phyloP scores from a whole-genome alignment of 2,329 filamentous ascomycete genomes.

The Colletotrichum plurivorum region DNA sequence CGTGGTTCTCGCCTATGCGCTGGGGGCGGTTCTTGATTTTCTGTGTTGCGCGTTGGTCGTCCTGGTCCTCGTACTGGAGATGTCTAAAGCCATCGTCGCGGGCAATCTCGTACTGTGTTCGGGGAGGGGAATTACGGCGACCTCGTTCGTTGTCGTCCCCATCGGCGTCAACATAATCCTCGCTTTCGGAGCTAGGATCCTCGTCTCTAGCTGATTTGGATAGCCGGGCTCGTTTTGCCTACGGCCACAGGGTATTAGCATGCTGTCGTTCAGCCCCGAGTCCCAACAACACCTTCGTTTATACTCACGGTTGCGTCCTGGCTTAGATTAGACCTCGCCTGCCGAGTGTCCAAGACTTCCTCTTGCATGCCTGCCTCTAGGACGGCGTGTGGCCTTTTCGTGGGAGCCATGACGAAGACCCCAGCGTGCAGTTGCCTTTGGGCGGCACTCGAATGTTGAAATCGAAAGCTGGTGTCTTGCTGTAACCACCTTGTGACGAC shows the following conservation, averaged over 20 bases:
- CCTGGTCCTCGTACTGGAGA: slow-evolving; percentile 67
- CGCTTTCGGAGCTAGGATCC: slow-evolving; percentile 41
- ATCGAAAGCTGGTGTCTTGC: too few relatives aligned
- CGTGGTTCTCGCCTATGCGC: slow-evolving; percentile 75
- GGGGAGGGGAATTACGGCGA: slow-evolving; percentile 55
- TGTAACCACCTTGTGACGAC: too few relatives aligned
- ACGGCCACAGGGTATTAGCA: not conserved
- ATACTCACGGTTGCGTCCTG: slow-evolving; percentile 55
- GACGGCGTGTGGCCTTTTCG: slow-evolving; percentile 60
- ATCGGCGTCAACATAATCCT: slow-evolving; percentile 48
- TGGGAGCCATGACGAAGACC: slow-evolving; percentile 43
- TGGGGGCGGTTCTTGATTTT: slow-evolving; percentile 67
- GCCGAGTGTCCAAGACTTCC: slow-evolving; percentile 53
- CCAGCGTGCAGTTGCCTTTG: too few relatives aligned
- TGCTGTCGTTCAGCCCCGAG: not conserved
- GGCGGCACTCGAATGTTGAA: too few relatives aligned
- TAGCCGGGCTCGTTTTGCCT: slow-evolving; percentile 53
- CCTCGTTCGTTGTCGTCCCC: slow-evolving; percentile 48
- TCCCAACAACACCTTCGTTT: not conserved
- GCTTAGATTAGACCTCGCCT: slow-evolving; percentile 58
- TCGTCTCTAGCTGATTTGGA: slow-evolving; percentile 44
- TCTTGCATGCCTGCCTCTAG: slow-evolving; percentile 47
- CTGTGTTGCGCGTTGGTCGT: slow-evolving; percentile 77
- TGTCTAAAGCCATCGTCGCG: slow-evolving; percentile 73
- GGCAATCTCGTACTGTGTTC: slow-evolving; percentile 74